Conservation (phyloP, 2,329 filamentous ascomycete genomes). For the Aspergillus sp. region DNA sequence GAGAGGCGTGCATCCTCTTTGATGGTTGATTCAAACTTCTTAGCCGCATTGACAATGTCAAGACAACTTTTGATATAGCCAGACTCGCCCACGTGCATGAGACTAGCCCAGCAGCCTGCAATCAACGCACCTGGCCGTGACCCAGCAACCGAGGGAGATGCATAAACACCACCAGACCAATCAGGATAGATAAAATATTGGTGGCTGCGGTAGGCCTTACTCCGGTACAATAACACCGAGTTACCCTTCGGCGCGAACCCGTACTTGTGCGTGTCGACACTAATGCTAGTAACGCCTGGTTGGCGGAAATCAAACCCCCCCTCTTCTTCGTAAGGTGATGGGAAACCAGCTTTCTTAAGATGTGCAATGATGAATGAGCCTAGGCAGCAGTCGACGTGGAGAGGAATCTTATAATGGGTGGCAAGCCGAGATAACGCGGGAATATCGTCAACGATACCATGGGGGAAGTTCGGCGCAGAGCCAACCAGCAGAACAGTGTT, state of each 20-base stretch:
- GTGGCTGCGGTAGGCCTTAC: conserved; percentile 72
- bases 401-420: conserved; percentile 72
- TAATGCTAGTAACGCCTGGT: conserved; percentile 92
- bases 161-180: conserved; percentile 96
- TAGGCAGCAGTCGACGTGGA: conserved; percentile 97
- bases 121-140: conserved; percentile 92
- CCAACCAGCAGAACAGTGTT: conserved; percentile 94
- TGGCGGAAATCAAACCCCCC: conserved; percentile 90
- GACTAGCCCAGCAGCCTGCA: conserved; percentile 89
- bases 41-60: conserved; percentile 82
- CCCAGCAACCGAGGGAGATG: conserved; percentile 86
- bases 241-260: conserved; percentile 98
- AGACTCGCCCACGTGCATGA: conserved; percentile 83
- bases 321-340: conserved; percentile 59
- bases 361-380: conserved; percentile 93
- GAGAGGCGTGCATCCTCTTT: conserved; percentile 66
- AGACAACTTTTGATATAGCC: conserved; percentile 87
- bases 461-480: conserved; percentile 94
- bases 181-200: conserved; percentile 96
- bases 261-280: conserved; percentile 98
- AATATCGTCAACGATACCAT: conserved; percentile 97
- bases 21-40: conserved; percentile 77
- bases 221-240: conserved; percentile 88
- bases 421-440: conserved; percentile 79
- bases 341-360: conserved; percentile 87